phyloP scores from a whole-genome alignment of 2,329 filamentous ascomycete genomes.

The Tricladium varicosporioides region DNA sequence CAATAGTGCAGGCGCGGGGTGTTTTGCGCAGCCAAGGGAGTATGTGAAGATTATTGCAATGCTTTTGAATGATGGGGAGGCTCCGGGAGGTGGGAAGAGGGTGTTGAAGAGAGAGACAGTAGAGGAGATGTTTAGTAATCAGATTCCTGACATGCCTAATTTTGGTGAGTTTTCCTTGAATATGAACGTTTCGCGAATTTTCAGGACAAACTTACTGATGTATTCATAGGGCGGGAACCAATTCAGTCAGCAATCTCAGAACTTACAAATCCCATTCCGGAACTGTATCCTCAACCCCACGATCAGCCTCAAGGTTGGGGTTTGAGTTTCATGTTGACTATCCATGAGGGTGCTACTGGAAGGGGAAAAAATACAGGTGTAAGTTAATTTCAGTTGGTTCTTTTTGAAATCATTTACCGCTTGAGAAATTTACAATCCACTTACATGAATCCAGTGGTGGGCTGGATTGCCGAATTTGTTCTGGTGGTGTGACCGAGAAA shows the following conservation, averaged over 20 bases:
- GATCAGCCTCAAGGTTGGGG: conserved; percentile 61
- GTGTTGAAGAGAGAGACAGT: conserved; percentile 58
- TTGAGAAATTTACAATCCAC: too few relatives aligned
- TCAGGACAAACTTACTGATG: too few relatives aligned
- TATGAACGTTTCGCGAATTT: too few relatives aligned
- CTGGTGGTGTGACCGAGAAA: conserved; percentile 63
- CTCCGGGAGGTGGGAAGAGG: conserved; percentile 50
- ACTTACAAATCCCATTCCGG: conserved; percentile 45
- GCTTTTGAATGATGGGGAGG: conserved; percentile 63
- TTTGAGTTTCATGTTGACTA: conserved; percentile 36
- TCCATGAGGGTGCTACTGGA: conserved; percentile 53
- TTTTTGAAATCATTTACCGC: too few relatives aligned
- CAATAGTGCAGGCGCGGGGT: conserved; percentile 60
- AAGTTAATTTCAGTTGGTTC: too few relatives aligned
- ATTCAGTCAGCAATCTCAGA: conserved; percentile 47
- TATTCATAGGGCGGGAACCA: neutral
- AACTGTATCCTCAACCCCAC: conserved; percentile 45
- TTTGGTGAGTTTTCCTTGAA: conserved; percentile 5
- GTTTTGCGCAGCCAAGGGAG: conserved; percentile 58
- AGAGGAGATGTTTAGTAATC: conserved; percentile 63
- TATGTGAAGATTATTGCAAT: conserved; percentile 60
- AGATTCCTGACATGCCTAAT: conserved; percentile 51
- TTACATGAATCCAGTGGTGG: conserved; percentile 41
- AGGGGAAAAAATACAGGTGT: conserved; percentile 46
- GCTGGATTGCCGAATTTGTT: conserved; percentile 58